Conservation (phyloP, 1,139 yeast species). For the Hanseniaspora sp. region DNA sequence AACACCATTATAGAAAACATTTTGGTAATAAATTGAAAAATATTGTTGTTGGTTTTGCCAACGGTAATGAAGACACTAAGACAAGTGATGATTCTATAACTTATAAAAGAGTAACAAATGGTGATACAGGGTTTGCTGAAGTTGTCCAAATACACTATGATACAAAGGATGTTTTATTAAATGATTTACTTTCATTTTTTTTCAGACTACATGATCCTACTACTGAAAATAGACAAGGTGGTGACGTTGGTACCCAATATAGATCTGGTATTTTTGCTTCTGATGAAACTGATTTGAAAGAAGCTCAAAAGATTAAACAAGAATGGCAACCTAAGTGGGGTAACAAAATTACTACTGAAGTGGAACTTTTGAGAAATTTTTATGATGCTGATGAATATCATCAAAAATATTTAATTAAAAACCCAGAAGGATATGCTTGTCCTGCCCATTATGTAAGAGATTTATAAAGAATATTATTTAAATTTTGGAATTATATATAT, state of each 20-base stretch:
- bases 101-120: slow-evolving; percentile 66
- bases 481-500: not conserved
- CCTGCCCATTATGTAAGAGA: slow-evolving; percentile 69
- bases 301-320: slow-evolving; percentile 35
- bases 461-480: slow-evolving; percentile 19
- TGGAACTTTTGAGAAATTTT: slow-evolving; percentile 59
- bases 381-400: slow-evolving; percentile 93
- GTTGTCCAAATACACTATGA: slow-evolving; percentile 73
- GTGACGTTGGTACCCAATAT: slow-evolving; percentile 75
- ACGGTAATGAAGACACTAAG: slow-evolving; percentile 40
- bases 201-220: slow-evolving; percentile 86
- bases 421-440: slow-evolving; percentile 80
- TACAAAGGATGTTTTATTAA: slow-evolving; percentile 48
- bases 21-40: slow-evolving; percentile 51
- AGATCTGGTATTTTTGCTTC: slow-evolving; percentile 66
- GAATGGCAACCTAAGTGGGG: slow-evolving; percentile 47
- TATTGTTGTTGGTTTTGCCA: slow-evolving; percentile 80
- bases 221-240: slow-evolving; percentile 55
- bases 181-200: slow-evolving; percentile 66
- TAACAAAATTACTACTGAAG: slow-evolving; percentile 49
- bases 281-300: slow-evolving; percentile 38
- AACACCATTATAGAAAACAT: slow-evolving; percentile 64
- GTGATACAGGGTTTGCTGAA: slow-evolving; percentile 64
- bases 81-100: slow-evolving; percentile 40
- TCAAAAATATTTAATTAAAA: slow-evolving; percentile 64